Evolutionary conservation across 2,329 filamentous ascomycete species (phyloP), one percentile per base, ranked within the genome.

Genomic region (Aschersonia sp.): DNA sequence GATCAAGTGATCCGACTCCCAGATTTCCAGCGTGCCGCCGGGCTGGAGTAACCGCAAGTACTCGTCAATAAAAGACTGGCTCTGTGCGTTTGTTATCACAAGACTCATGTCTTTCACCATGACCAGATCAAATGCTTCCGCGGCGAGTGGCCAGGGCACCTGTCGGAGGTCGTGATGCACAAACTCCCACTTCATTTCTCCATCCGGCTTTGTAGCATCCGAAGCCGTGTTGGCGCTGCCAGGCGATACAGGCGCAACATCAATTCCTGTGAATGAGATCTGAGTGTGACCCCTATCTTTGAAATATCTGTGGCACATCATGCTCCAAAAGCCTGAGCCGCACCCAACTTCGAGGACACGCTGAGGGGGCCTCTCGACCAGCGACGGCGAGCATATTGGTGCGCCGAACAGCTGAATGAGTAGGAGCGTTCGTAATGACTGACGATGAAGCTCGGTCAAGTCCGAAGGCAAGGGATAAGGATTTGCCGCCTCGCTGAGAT

Each of bases 401-500:
- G 80, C 80, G 43, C 88, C 87, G 57, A 92, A 89, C 35, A 94
- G 77, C 58, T 87, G 81, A 55, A 87, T 83, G 46, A 89, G 73
- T 52, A 95, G 75, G 54, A 94, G 73, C 0, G 89, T 94, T 51
- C 87, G 80, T 48, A 96, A 71, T 45, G 82, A 89, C 65, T 96
- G 89, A 49, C 89, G 79, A 65, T 95, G 88, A 45, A 94, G 76
- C 66, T 96, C 89, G 41, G 82, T 72, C 41, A 95, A 75, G 66
- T 96, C 91, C 67, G 85, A 84, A 40, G 91, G 91, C 2, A 96
- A 72, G n/a, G 88, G 88, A 58, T 97, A 96, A 5, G 78, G 68
- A 31, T 85, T 68, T 2, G 76, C 72, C 6, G 75, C 70, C 58
- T 94, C 86, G 59, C 84, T 80, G 53, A 94, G 76, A 65, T 91